A percentile compares a stretch with the other conserved stretches of the same genome.
These are phyloP conservation scores for Spongospora subterranea DNA, from an alignment of 208 protist genomes.

Conservation along the genomic window DNA sequence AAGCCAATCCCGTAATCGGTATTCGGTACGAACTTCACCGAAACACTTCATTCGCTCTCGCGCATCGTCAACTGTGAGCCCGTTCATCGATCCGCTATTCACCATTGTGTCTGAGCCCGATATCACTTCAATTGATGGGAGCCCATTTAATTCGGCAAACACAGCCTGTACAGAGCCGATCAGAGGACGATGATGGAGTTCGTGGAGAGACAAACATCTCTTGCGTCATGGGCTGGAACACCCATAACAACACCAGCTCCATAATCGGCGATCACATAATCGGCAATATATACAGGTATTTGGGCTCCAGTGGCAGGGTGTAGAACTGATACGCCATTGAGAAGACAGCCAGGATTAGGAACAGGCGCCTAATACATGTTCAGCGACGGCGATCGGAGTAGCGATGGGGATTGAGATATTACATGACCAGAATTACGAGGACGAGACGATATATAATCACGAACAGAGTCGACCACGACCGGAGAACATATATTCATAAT, in stretches of 20 bases:
- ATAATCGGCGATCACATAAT: slow-evolving; percentile 9
- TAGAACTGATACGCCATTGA: neutral
- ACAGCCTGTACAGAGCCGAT: neutral
- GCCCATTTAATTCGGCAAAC: neutral
- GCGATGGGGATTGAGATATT: too few species aligned
- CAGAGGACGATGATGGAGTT: neutral
- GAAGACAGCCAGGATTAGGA: neutral
- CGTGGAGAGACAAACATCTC: neutral
- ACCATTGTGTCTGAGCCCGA: neutral
- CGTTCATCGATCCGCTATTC: neutral
- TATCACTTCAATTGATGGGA: neutral
- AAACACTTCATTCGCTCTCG: neutral
- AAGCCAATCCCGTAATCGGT: slow-evolving; percentile 78
- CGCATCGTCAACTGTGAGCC: neutral
- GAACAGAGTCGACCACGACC: too few species aligned
- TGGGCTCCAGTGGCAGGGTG: neutral
- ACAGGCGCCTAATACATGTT: neutral
- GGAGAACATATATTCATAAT: too few species aligned
- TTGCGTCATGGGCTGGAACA: slow-evolving; percentile 10
- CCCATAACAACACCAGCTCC: slow-evolving; percentile 36
- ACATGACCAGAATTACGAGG: too few species aligned
- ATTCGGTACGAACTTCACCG: slow-evolving; percentile 14
- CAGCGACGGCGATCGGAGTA: too few species aligned
- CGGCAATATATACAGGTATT: slow-evolving; percentile 16
- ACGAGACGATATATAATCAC: too few species aligned